Base-by-base conservation (phyloP, 257 asterid genomes). In the Scutellaria barbata region DNA sequence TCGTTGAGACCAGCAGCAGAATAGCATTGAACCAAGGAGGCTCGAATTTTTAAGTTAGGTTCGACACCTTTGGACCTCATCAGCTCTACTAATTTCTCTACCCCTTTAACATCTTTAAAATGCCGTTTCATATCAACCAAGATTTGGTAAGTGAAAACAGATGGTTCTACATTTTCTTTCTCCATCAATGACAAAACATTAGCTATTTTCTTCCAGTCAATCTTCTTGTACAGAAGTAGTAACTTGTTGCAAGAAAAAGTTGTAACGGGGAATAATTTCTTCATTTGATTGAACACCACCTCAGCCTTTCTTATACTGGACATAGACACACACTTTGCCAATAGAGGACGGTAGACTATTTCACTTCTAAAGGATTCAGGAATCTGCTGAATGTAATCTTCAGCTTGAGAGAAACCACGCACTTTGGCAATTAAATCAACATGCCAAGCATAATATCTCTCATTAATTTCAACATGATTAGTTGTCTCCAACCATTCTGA, bases 351-450 rank as follows among this genome's bases (percentile, higher is more conserved):
- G 80, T 88, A 90, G 59, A 83, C 76, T 45, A 69, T 0, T 81
- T 92, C 98, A 37, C 74, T 74, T 82, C 85, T 86, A 35, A 82
- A 83, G n/a, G 96, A 68, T 71, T 85, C 50, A 8, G 97, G 96
- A 41, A 92, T 84, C 57, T 77, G 59, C 53, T 75, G 62, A 14
- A 87, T 20, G 74, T 87, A 90, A 37, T 54, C 71, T 80, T 88
- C 96, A 16, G 95, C 98, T 73, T 65, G 77, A 7, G 53, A 55
- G 65, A 76, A 60, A 56, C 96, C 96, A 45, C 69, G 81, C 10
- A 88, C 82, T 87, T 88, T 90, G 48, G 91, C 86, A 69, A 90
- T 84, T 80, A 92, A 79, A 84, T 87, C 93, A 54, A 82, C 63
- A 66, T 82, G 97, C 66, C 88, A 73, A 65, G 85, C 89, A 67